Base-by-base conservation (phyloP, 176 grass and related monocot genomes). In the Pharus latifolius region DNA sequence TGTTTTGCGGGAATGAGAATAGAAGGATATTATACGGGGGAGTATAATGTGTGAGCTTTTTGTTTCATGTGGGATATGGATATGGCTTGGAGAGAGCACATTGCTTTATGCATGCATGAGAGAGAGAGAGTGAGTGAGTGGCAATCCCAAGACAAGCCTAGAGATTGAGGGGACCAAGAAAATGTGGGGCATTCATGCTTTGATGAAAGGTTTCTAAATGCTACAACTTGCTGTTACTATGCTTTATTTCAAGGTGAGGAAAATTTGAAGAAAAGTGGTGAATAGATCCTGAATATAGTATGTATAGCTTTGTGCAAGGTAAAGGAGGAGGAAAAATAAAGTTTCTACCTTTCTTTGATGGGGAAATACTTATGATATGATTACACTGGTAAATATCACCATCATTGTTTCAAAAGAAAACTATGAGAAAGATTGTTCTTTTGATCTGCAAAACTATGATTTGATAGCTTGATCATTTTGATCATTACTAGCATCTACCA, bases 61-160 rank as follows among this genome's bases (percentile, higher is more conserved):
- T 81, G 83, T 85, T 85, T 71, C 53, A 85, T 85, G 70, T 80
- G 54, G 64, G 43, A 55, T 4, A 57, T 69, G 63, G 54, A 28
- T 64, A 23, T 6, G 59, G 26, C 77, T 51, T 37, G 42, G 72
- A 41, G 63, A 34, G 51, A 67, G 6, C 55, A n/a, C 8, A 34
- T 79, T 61, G 63, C 82, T 80, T 79, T 85, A 67, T 74, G 62
- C 62, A 69, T 74, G 76, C 47, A 74, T 79, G 37, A 55, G 24
- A 60, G 49, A 60, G 18, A 53, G 49, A 25, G 14, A 48, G 52
- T 62, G 50, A 26, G 50, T 9, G 40, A 28, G 27, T 67, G 44
- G 69, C 69, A 63, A 85, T 85, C 82, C 76, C 76, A 35, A 85
- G 69, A 46, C 69, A 62, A 32, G 44, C 69, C 76, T 67, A 61